Evolutionary conservation across 2,329 filamentous ascomycete species (phyloP), one percentile per base, ranked within the genome.

Genomic region (Scytalidium sp.): DNA sequence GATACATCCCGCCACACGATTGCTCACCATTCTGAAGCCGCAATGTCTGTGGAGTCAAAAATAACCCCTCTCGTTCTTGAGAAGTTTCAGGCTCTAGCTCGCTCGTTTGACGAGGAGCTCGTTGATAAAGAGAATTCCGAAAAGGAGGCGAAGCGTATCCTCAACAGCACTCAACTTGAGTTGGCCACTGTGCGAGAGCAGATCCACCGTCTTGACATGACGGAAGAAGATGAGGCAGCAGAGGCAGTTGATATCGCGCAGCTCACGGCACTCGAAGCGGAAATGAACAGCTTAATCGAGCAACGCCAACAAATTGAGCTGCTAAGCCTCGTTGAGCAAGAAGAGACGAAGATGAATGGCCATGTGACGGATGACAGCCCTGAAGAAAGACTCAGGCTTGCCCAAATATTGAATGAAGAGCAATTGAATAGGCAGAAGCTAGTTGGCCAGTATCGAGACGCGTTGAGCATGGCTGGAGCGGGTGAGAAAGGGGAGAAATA

Each of bases 401-500:
- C 83, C 2, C 71, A 77, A 23, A 73, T 84, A 56, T 73, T 90
- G 19, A 73, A 45, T 15, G 65, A 71, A 3, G 81, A 87, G 59
- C 82, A 88, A 59, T 52, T 50, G 2, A 62, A 59, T 41, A 54
- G 64, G 39, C 75, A 79, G 44, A 70, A 75, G 40, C 76, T 85
- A 3, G 85, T 90, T 58, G 67, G 70, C 13, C 84, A 88, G 52
- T 89, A 90, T 54, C 81, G 88, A 39, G 77, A 83, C 45, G 85
- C 85, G 11, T 72, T 89, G 42, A 81, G 80, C 41, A 78, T 84
- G 54, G 84, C 87, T 10, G 87, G 87, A 40, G 83, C 85, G 32
- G 83, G 85, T 29, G 85, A 89, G 65, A 84, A 84, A 64, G 87
- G 88, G 56, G 84, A 85, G 58, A 83, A 85, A 64, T 93, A 92